Conservation (phyloP, 2,329 filamentous ascomycete species). For the Penicillium sp. region DNA sequence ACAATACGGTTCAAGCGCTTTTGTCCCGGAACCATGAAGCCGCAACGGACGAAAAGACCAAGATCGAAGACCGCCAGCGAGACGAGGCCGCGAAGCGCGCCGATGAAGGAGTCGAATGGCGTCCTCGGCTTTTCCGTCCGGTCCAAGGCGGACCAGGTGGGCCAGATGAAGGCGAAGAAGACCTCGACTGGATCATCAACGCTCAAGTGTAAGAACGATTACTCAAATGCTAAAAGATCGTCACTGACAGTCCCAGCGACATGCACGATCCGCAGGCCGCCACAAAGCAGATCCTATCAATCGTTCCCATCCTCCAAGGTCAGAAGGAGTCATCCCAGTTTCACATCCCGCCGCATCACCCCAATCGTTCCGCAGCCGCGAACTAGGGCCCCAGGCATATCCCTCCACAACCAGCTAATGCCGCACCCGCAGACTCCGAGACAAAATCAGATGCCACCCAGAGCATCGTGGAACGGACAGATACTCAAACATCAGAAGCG, state of each 20-base stretch:
- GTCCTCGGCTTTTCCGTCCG: slow-evolving; percentile 76
- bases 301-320: slow-evolving; percentile 79
- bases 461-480: slow-evolving; percentile 32
- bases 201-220: slow-evolving; percentile 67
- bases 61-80: slow-evolving; percentile 87
- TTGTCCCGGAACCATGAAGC: slow-evolving; percentile 79
- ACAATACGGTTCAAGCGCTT: slow-evolving; percentile 75
- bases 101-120: slow-evolving; percentile 81
- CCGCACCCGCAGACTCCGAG: slow-evolving; percentile 11
- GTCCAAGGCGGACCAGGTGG: slow-evolving; percentile 69
- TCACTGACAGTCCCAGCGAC: slow-evolving; percentile 49
- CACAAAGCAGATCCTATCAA: slow-evolving; percentile 77
- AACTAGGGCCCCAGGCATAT: slow-evolving; percentile 7
- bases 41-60: slow-evolving; percentile 94
- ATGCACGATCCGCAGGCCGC: slow-evolving; percentile 65
- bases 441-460: slow-evolving; percentile 3
- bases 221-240: not conserved
- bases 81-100: slow-evolving; percentile 78
- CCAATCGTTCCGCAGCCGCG: not conserved
- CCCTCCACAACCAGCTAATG: slow-evolving; percentile 18
- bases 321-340: slow-evolving; percentile 60
- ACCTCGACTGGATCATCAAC: slow-evolving; percentile 92
- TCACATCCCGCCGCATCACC: slow-evolving; percentile 53
- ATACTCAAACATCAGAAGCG: slow-evolving; percentile 39
- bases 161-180: slow-evolving; percentile 76